Percentiles rank a stretch among this genome's conserved stretches.
Evolutionary conservation across 441 rosid species (phyloP).

Genomic region (Mallotus japonicus): DNA sequence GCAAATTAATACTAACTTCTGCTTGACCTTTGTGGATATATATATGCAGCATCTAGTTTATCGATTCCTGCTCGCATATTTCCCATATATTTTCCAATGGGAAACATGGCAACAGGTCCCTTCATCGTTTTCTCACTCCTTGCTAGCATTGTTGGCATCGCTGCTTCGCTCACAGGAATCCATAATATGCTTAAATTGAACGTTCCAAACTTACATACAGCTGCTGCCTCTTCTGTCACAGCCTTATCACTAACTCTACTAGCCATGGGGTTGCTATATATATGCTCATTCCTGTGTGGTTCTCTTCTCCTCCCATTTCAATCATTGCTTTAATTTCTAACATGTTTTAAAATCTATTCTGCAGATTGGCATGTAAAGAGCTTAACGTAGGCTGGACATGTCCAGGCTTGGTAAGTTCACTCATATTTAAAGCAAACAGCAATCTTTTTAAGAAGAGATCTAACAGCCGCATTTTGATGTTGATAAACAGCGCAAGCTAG

Average conservation of each 20-base stretch:
- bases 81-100: conserved; percentile 78
- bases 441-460: not conserved
- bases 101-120: conserved; percentile 83
- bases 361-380: conserved; percentile 82
- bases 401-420: conserved; percentile 55
- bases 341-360: not conserved
- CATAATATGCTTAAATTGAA: conserved; percentile 47
- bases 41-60: conserved; percentile 56
- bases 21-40: not conserved
- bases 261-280: conserved; percentile 63
- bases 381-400: conserved; percentile 72
- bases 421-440: not conserved
- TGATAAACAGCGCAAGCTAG: conserved; percentile 64
- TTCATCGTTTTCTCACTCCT: conserved; percentile 67
- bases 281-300: not conserved
- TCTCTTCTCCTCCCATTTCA: not conserved
- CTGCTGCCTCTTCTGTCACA: conserved; percentile 62
- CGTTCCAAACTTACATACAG: conserved; percentile 53
- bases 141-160: conserved; percentile 73
- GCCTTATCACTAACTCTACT: conserved; percentile 69
- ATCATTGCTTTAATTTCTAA: not conserved
- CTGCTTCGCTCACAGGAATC: conserved; percentile 66
- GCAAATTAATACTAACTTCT: not conserved
- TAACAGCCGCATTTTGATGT: not conserved
- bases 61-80: conserved; percentile 69